A percentile compares a stretch with the other conserved stretches of the same genome.
Conservation (phyloP, 257 asterid genomes). For the Forsythia suspensa region DNA sequence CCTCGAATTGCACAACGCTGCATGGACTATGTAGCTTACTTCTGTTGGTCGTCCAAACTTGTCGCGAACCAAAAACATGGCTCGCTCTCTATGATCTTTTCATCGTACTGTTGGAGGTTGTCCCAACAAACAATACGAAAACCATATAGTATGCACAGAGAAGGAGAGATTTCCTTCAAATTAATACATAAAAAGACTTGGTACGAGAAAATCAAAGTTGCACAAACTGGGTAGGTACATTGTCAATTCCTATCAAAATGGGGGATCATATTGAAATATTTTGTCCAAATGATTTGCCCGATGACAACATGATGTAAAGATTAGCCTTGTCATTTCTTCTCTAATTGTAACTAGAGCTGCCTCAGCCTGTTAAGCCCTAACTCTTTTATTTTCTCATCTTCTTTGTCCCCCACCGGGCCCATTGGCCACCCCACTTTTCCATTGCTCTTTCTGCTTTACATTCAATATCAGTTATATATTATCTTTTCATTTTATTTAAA, state of each 20-base stretch:
- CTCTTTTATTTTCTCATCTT: neutral
- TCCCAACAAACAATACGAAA: neutral
- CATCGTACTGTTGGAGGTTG: neutral
- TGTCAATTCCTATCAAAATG: neutral
- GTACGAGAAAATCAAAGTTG: neutral
- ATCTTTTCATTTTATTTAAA: neutral
- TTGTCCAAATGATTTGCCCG: neutral
- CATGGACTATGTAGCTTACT: slow-evolving; percentile 7
- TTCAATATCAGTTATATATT: neutral
- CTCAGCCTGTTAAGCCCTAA: neutral
- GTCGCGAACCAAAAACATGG: no score
- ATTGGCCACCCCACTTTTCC: neutral
- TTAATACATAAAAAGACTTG: neutral
- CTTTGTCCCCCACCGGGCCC: no score
- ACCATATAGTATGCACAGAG: neutral
- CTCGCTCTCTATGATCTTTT: neutral
- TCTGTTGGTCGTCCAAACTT: neutral
- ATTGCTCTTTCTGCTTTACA: neutral
- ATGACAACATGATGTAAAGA: neutral
- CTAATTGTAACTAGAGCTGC: neutral
- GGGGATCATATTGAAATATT: neutral
- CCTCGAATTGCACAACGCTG: neutral
- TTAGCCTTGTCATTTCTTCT: neutral
- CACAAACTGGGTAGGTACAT: neutral
- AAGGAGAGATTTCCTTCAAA: neutral